These are phyloP conservation scores for Stylosanthes scabra DNA, from an alignment of 331 rosid species.

Conservation along the genomic window DNA sequence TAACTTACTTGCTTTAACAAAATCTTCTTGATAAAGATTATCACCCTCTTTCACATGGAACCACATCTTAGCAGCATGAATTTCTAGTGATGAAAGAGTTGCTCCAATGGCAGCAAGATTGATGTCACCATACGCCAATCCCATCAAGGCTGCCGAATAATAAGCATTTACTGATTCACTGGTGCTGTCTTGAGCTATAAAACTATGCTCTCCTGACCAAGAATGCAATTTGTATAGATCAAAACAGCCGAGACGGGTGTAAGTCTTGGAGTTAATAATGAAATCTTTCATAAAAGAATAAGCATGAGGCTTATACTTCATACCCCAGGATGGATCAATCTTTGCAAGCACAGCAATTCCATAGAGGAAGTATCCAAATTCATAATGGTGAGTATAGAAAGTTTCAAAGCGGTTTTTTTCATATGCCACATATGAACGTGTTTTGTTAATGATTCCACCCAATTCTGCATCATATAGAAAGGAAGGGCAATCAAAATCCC, in stretches of 20 bases:
- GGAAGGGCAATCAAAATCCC: slow-evolving; percentile 54
- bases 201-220: no score
- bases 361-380: slow-evolving; percentile 30
- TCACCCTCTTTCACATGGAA: slow-evolving; percentile 48
- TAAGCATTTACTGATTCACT: slow-evolving; percentile 38
- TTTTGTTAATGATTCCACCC: slow-evolving; percentile 58
- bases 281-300: slow-evolving; percentile 30
- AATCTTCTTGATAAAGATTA: slow-evolving; percentile 22
- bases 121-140: slow-evolving; percentile 22
- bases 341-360: slow-evolving; percentile 52
- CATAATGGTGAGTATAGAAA: slow-evolving; percentile 31
- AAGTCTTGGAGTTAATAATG: slow-evolving; percentile 14
- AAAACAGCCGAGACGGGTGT: slow-evolving; percentile 48
- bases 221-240: slow-evolving; percentile 63
- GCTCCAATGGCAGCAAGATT: slow-evolving; percentile 18
- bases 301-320: slow-evolving; percentile 47
- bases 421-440: slow-evolving; percentile 2
- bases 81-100: slow-evolving; percentile 40
- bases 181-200: no score
- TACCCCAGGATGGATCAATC: slow-evolving; percentile 65
- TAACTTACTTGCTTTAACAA: slow-evolving; percentile 57
- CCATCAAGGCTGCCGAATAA: slow-evolving; percentile 36
- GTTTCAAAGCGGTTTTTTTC: slow-evolving; percentile 32
- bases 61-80: slow-evolving; percentile 38
- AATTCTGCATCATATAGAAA: slow-evolving; percentile 58